A percentile compares a stretch with the other conserved stretches of the same genome.
These are phyloP conservation scores for Wickerhamiella brachini DNA, from an alignment of 805 yeast species.

Conservation along the genomic window DNA sequence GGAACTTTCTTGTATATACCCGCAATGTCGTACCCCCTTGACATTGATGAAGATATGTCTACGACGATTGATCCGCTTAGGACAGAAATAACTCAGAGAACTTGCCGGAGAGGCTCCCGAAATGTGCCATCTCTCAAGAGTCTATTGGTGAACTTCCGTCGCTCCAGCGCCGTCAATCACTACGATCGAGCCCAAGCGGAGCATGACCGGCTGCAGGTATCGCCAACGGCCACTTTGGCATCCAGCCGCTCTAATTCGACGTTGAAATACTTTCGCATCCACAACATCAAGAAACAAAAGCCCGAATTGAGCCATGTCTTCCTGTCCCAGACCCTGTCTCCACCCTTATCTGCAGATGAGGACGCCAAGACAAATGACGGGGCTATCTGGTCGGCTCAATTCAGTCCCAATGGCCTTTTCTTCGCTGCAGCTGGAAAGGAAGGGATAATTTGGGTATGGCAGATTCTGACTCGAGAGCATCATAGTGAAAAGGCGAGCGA, in stretches of 20 bases:
- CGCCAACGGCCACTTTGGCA: not conserved
- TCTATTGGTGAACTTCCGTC: not conserved
- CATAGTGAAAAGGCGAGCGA: not conserved
- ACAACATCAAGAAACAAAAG: not conserved
- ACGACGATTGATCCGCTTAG: not conserved
- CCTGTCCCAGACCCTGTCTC: not conserved
- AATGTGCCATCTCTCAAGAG: not conserved
- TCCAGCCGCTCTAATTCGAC: not conserved
- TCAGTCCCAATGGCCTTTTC: slow-evolving; percentile 8
- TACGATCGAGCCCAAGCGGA: not conserved
- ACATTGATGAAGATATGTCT: not conserved
- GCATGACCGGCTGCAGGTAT: not conserved
- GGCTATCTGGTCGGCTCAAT: slow-evolving; percentile 4
- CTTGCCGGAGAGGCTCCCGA: not conserved
- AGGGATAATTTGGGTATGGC: slow-evolving; percentile 7
- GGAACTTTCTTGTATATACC: not conserved
- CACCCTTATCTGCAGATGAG: not conserved
- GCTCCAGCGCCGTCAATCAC: not conserved
- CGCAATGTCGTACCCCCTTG: not conserved
- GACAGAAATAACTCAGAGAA: not conserved
- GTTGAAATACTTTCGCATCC: not conserved
- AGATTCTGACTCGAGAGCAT: not conserved
- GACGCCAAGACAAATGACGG: too few relatives aligned
- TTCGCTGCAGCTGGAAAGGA: slow-evolving; percentile 7
- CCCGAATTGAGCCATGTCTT: not conserved